Evolutionary conservation across 257 asterid genomes (phyloP), one percentile per base, ranked within the genome.

Genomic region (Thymus mandschuricus): DNA sequence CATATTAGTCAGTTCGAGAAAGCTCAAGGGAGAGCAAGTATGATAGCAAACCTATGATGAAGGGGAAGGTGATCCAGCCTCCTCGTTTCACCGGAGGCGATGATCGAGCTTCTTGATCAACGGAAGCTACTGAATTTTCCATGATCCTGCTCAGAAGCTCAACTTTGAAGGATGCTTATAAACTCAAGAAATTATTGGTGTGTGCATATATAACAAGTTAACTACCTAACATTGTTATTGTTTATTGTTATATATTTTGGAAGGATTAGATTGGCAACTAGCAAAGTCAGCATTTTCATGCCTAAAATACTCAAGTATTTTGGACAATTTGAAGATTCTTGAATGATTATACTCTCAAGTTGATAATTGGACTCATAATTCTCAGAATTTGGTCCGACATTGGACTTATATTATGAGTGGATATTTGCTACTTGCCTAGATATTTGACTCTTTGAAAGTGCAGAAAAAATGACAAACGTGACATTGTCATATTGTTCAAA

Each of bases 61-160:
- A 86, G 46, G 88, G 91, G 38, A 86, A 86, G 56, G 91, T 76
- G 74, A 79, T 77, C 91, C 91, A 83, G 52, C 91, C 88, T 12
- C 90, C 88, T 6, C 45, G 73, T 12, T 62, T 62, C 35, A 52
- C n/a, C 10, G 29, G 68, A 15, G 34, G 55, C 44, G 75, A 49
- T 40, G 33, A 57, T 52, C 31, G 68, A 28, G 60, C 78, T 62
- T 67, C 65, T 68, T 67, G 84, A 13, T 74, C 81, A 76, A 50
- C 66, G 13, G 73, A 6, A 45, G 72, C 77, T 66, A 21, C 71
- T 68, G 80, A 62, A 30, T 63, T 72, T 13, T 78, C 79, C 79
- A 52, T 75, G 21, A 45, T 46, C 55, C 3, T 63, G 21, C 73
- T 61, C 30, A 33, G 69, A 8, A 29, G 34, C 63, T 65, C 45